Evolutionary conservation across 176 grass and related monocot genomes (phyloP), one percentile per base, ranked within the genome.

Genomic region (Paspalum vaginatum): DNA sequence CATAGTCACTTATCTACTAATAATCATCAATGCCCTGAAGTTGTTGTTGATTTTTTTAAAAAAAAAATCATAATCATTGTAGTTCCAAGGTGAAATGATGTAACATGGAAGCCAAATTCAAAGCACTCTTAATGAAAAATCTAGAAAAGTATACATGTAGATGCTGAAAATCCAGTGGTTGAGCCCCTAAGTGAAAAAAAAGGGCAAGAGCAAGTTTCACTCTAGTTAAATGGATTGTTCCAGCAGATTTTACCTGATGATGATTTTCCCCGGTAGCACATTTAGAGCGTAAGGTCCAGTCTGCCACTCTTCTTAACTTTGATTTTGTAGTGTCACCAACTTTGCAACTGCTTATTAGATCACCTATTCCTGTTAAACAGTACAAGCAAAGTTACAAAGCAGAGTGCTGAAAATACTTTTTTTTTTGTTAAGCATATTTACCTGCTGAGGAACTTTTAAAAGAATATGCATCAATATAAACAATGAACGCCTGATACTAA

Each of bases 251-350:
- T 87, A 91, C 79, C 71, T 86, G 52, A 72, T 73, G 76, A 26
- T 4, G 45, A 80, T 47, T 84, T 85, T 86, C 74, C 1, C 11
- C 44, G 45, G 24, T 11, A 79, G 59, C 47, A 61, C 50, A 68
- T 86, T 88, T 87, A 16, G 24, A 70, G 64, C 44, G 83, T 38
- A 62, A 2, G n/a, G 65, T 79, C 85, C 91, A 94, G 63, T 84
- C 51, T 65, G 57, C 22, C 12, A 94, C 79, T 78, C 75, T 83
- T 75, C 40, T 85, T 83, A 94, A 62, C 58, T 94, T 94, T 70
- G 60, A 78, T 91, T 53, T 90, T 60, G 82, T 69, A 72, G 58
- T 48, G 56, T 69, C 61, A 2, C 91, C 85, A 0, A 94, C 52
- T 83, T 83, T 90, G 58, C 46, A 67, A 66, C 79, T 79, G 53